Evolutionary conservation across 2,329 filamentous ascomycete genomes (phyloP).

Genomic region (Aspergillus transmontanensis): DNA sequence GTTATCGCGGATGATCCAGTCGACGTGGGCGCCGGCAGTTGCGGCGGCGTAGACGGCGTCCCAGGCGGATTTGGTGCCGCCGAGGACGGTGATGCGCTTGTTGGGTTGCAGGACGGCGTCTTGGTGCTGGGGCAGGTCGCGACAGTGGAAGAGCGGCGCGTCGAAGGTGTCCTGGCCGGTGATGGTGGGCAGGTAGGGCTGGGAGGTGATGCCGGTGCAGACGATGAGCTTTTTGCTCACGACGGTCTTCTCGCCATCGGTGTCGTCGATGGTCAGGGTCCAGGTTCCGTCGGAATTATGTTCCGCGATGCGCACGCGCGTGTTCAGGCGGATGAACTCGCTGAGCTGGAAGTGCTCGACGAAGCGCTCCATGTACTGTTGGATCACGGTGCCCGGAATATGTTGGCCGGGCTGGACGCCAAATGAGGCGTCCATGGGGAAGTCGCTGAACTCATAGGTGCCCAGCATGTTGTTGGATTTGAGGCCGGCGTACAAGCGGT

Average conservation of each 20-base stretch:
- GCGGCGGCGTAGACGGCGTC: constrained; percentile 64
- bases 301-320: constrained; percentile 53
- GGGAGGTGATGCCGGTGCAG: constrained; percentile 63
- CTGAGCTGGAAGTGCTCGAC: constrained; percentile 56
- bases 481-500: constrained; percentile 67
- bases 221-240: constrained; percentile 58
- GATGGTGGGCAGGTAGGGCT: constrained; percentile 58
- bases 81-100: constrained; percentile 53
- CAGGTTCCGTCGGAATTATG: constrained; percentile 43
- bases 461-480: constrained; percentile 75
- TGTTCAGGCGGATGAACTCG: constrained; percentile 53
- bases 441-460: constrained; percentile 73
- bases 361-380: constrained; percentile 61
- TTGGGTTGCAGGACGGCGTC: constrained; percentile 36
- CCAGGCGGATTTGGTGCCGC: constrained; percentile 64
- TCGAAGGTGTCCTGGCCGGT: constrained; percentile 54
- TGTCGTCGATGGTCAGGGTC: constrained; percentile 30
- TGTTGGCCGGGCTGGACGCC: constrained; percentile 55
- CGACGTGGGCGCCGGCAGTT: constrained; percentile 52
- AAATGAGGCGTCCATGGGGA: constrained; percentile 66
- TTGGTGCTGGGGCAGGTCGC: constrained; percentile 50
- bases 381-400: constrained; percentile 59
- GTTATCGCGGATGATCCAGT: constrained; percentile 45
- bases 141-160: constrained; percentile 60
- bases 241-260: constrained; percentile 25